Conservation (phyloP, 805 yeast species). For the Barnettozyma vustinii region DNA sequence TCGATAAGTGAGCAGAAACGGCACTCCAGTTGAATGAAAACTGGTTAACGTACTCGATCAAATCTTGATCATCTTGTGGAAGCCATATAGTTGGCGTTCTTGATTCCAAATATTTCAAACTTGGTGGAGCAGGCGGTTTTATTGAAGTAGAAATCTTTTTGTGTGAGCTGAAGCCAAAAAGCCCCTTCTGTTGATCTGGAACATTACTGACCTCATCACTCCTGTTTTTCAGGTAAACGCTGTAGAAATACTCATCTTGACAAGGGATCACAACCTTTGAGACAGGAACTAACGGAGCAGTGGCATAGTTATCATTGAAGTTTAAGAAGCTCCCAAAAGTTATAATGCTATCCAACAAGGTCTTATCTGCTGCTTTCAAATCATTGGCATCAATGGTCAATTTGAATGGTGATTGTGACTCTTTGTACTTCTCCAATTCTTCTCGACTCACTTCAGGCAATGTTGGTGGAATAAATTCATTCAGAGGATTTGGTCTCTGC, state of each 20-base stretch:
- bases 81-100: constrained; percentile 95
- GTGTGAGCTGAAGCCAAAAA: constrained; percentile 38
- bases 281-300: constrained; percentile 44
- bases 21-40: constrained; percentile 91
- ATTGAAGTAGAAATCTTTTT: constrained; percentile 54
- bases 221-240: constrained; percentile 47
- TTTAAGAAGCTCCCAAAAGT: constrained; percentile 26
- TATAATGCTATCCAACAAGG: constrained; percentile 31
- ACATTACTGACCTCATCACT: constrained; percentile 33
- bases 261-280: constrained; percentile 61
- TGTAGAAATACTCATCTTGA: constrained; percentile 62
- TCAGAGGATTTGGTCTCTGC: constrained; percentile 28
- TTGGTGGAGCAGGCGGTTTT: constrained; percentile 91
- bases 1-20: constrained; percentile 73
- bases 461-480: constrained; percentile 26
- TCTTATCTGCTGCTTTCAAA: constrained; percentile 28
- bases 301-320: constrained; percentile 26
- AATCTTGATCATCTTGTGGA: constrained; percentile 83
- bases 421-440: constrained; percentile 19
- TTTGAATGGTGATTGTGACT: constrained; percentile 27
- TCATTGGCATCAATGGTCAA: constrained; percentile 27
- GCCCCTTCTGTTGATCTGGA: constrained; percentile 48
- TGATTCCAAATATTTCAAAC: constrained; percentile 68
- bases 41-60: constrained; percentile 78
- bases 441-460: constrained; percentile 29